These are phyloP conservation scores for Pseudohalonectria lignicola DNA, from an alignment of 2,329 filamentous ascomycete genomes.

Conservation along the genomic window DNA sequence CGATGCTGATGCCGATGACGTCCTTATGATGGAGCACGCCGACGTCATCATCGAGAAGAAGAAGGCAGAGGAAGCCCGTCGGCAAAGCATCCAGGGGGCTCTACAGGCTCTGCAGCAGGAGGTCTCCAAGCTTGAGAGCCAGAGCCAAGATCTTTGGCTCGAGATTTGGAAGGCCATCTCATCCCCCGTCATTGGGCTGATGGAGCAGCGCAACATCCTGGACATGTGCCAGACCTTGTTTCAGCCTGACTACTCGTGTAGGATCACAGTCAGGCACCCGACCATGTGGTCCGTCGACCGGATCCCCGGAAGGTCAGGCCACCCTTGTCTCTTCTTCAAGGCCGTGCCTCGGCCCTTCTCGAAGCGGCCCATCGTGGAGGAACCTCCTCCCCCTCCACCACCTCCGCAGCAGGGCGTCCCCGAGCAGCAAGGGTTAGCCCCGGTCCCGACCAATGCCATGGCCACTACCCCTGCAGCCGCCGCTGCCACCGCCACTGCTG, in stretches of 20 bases:
- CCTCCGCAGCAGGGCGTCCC: too few relatives aligned
- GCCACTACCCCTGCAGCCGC: neutral
- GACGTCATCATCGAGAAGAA: conserved; percentile 29
- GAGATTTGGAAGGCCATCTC: conserved; percentile 38
- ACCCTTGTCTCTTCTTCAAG: conserved; percentile 7
- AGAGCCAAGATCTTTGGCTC: conserved; percentile 29
- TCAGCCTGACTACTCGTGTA: conserved; percentile 31
- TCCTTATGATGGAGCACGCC: conserved; percentile 35
- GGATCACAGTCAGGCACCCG: conserved; percentile 34
- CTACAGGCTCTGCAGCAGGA: conserved; percentile 37
- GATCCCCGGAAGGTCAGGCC: conserved; percentile 8
- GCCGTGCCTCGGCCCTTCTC: conserved; percentile 7
- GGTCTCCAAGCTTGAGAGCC: conserved; percentile 18
- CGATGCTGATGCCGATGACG: too few relatives aligned
- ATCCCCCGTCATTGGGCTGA: conserved; percentile 32
- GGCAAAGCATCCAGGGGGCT: conserved; percentile 33
- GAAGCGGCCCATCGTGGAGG: neutral
- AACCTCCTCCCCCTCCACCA: too few relatives aligned
- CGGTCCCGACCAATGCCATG: neutral
- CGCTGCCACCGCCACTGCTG: neutral
- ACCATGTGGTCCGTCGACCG: conserved; percentile 28
- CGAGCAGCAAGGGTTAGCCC: neutral
- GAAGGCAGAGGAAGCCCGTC: conserved; percentile 33
- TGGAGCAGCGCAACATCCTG: conserved; percentile 37
- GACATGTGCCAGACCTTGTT: conserved; percentile 41